Conservation (phyloP, 1,284 basidiomycete genomes). For the Fomitopsis schrenkii region DNA sequence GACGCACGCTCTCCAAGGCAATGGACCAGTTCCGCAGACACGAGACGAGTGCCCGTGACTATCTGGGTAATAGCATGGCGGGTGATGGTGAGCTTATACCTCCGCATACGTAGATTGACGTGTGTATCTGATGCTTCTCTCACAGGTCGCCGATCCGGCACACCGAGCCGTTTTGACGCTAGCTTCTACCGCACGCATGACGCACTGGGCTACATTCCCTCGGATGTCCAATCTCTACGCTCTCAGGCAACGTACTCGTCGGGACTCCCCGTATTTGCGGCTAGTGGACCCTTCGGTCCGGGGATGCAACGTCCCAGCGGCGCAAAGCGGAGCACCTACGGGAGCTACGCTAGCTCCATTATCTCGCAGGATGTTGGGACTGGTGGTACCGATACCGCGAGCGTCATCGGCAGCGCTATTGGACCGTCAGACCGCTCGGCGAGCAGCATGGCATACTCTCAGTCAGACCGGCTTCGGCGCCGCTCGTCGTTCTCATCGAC, state of each 20-base stretch:
- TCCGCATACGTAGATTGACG: conserved; percentile 15
- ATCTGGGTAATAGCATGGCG: conserved; percentile 39
- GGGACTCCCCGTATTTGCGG: conserved; percentile 80
- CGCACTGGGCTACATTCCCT: conserved; percentile 90
- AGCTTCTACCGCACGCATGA: conserved; percentile 96
- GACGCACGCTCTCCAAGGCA: conserved; percentile 78
- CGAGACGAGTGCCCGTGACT: conserved; percentile 82
- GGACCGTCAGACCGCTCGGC: conserved; percentile 42
- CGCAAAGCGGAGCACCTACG: conserved; percentile 72
- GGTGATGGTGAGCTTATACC: conserved; percentile 42
- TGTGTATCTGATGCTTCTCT: conserved; percentile 15
- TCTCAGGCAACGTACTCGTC: conserved; percentile 94
- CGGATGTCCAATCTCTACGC: conserved; percentile 89
- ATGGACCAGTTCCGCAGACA: conserved; percentile 90
- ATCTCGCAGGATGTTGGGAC: conserved; percentile 84
- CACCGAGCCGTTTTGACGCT: conserved; percentile 88
- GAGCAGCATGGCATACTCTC: conserved; percentile 74
- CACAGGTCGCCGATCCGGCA: conserved; percentile 63
- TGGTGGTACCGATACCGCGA: conserved; percentile 53
- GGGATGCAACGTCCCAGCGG: conserved; percentile 57
- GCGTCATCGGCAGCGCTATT: conserved; percentile 50
- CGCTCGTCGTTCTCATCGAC: conserved; percentile 74
- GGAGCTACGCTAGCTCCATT: conserved; percentile 87
- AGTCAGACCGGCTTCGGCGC: conserved; percentile 67
- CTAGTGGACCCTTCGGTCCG: conserved; percentile 65